Evolutionary conservation across 495 filamentous ascomycete genomes (phyloP), one percentile per base, ranked within the genome.

Genomic region (Penicillium parvum): DNA sequence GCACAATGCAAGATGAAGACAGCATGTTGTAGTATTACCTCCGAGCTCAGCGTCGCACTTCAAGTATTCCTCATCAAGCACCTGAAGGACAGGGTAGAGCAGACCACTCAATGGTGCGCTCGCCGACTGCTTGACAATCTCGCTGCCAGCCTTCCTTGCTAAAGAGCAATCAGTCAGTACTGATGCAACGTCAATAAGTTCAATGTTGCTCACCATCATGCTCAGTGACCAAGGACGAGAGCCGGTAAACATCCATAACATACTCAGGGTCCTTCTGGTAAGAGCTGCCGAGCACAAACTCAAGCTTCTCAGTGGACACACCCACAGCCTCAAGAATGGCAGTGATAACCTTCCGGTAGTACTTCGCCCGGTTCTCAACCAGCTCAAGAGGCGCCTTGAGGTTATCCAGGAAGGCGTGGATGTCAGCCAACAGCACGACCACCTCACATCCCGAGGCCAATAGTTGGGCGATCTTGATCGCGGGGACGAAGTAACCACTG

Each of bases 51-150:
- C 82, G 64, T 98, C 89, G 3, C 90, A 86, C 39, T 80, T 77
- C 4, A 98, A 73, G 67, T 96, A 80, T 66, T 97, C 76, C 65
- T 98, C 92, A 52, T 98, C 91, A 20, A 97, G 71, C 3, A 84
- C 83, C 66, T 98, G 92, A 59, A 98, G 83, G 11, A 75, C 39
- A 2, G 64, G 53, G 53, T 98, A 98, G 32, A 96, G 73, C 10
- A 96, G 74, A 0, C 89, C 90, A 47, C 75, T 79, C 32, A 98
- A 52, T 7, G 85, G 77, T 17, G 85, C 77, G 50, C 85, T 86
- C 15, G 75, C 75, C 9, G 82, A 76, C 68, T 96, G 88, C 72
- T 97, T 98, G 30, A 98, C 90, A 5, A 98, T 77, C 58, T 98
- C 92, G 1, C 86, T 85, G 10, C 92, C 90, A 0, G 89, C 88